Evolutionary conservation across 306 rosid species (phyloP).

Genomic region (Vigna mungo): DNA sequence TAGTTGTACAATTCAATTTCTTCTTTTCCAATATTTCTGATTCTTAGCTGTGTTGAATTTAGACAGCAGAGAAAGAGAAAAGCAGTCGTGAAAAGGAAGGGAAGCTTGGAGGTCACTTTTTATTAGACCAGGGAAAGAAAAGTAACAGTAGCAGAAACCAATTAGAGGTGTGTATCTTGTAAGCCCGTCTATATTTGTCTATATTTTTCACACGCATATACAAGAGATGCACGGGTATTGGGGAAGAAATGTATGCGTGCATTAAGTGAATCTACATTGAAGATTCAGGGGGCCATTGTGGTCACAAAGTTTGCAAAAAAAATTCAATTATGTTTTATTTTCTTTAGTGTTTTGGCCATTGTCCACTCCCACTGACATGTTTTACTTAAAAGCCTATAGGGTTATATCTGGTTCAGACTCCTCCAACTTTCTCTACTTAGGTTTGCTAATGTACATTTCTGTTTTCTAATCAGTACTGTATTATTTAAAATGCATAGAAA

Average conservation of each 20-base stretch:
- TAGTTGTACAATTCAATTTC: slow-evolving; percentile 5
- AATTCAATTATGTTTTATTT: slow-evolving; percentile 1
- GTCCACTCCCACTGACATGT: slow-evolving; percentile 1
- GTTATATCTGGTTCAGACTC: slow-evolving; percentile 35
- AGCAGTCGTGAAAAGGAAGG: slow-evolving; percentile 53
- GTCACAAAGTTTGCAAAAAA: slow-evolving; percentile 6
- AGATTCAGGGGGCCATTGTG: slow-evolving; percentile 29
- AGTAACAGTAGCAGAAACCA: slow-evolving; percentile 37
- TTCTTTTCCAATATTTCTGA: slow-evolving; percentile 35
- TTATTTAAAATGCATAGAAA: slow-evolving; percentile 20
- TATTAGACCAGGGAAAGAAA: slow-evolving; percentile 39
- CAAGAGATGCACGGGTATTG: neutral
- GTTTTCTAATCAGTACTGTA: slow-evolving; percentile 1
- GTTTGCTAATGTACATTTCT: slow-evolving; percentile 7
- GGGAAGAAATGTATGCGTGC: slow-evolving; percentile 10
- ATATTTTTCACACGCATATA: slow-evolving; percentile 22
- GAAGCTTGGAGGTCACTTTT: slow-evolving; percentile 16
- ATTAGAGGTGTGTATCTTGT: slow-evolving; percentile 54
- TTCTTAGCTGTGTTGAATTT: slow-evolving; percentile 49
- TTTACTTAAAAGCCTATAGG: slow-evolving; percentile 16
- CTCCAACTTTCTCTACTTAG: slow-evolving; percentile 6
- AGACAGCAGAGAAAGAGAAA: slow-evolving; percentile 80
- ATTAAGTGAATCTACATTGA: slow-evolving; percentile 20
- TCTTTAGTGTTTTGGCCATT: slow-evolving; percentile 2
- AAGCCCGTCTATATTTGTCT: slow-evolving; percentile 29